A percentile compares a stretch with the other conserved stretches of the same genome.
Evolutionary conservation across 2,329 filamentous ascomycete species (phyloP).

Genomic region (Huntiella decipiens): DNA sequence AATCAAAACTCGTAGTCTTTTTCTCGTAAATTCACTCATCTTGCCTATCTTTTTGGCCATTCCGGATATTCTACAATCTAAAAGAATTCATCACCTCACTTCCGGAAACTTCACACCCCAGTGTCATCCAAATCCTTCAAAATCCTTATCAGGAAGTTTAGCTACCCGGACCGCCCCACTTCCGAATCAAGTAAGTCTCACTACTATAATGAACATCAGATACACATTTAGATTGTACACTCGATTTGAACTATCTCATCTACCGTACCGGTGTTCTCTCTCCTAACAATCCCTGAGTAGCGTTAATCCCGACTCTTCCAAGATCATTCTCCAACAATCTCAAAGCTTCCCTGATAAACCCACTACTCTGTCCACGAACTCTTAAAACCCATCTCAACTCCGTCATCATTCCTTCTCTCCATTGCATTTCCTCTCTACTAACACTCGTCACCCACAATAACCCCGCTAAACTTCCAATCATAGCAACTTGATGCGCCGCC

Average conservation of each 20-base stretch:
- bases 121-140: neutral
- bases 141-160: too few relatives aligned
- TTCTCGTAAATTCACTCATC: too few relatives aligned
- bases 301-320: constrained; percentile 18
- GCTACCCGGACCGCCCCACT: too few relatives aligned
- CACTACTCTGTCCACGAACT: constrained; percentile 21
- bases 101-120: neutral
- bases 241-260: neutral
- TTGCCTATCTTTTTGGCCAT: neutral
- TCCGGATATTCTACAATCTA: neutral
- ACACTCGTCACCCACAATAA: constrained; percentile 14
- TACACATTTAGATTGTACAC: too few relatives aligned
- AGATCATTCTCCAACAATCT: constrained; percentile 20
- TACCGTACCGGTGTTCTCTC: constrained; percentile 21
- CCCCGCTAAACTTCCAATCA: constrained; percentile 17
- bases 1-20: constrained; percentile 28
- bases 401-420: constrained; percentile 21
- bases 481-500: constrained; percentile 15
- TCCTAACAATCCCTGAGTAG: constrained; percentile 18
- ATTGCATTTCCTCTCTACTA: constrained; percentile 19
- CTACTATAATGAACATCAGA: too few relatives aligned
- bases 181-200: too few relatives aligned
- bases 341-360: constrained; percentile 22
- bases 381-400: constrained; percentile 25
- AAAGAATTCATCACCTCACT: neutral